Evolutionary conservation across 1,139 yeast genomes (phyloP).

Genomic region (Zygoascus sp.): DNA sequence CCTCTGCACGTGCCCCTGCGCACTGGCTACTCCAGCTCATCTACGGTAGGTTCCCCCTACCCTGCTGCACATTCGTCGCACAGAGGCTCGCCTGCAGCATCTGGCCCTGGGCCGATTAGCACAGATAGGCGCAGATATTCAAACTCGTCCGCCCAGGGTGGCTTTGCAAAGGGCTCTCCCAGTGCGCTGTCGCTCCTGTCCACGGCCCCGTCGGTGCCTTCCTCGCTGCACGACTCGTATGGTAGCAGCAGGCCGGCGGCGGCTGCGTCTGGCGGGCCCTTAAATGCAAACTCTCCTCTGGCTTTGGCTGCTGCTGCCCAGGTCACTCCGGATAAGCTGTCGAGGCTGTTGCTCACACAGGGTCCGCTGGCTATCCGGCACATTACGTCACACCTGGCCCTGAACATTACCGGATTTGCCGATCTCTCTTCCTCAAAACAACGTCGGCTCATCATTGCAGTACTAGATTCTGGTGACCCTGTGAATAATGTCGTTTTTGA

Average conservation of each 20-base stretch:
- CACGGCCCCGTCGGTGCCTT: slow-evolving; percentile 7
- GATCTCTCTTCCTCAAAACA: slow-evolving; percentile 80
- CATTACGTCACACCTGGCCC: slow-evolving; percentile 71
- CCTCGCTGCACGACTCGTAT: slow-evolving; percentile 8
- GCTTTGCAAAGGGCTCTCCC: slow-evolving; percentile 4
- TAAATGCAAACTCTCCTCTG: slow-evolving; percentile 78
- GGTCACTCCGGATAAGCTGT: slow-evolving; percentile 76
- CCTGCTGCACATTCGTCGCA: background rate
- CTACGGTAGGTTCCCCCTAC: slow-evolving; percentile 1
- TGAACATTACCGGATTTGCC: slow-evolving; percentile 76
- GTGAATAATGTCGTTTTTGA: slow-evolving; percentile 70
- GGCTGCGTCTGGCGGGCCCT: slow-evolving; percentile 29
- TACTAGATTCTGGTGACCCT: slow-evolving; percentile 69
- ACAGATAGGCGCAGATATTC: slow-evolving; percentile 6
- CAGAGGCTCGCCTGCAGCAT: slow-evolving; percentile 8
- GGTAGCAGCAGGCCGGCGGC: background rate
- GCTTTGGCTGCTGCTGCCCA: slow-evolving; percentile 85
- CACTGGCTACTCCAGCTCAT: background rate
- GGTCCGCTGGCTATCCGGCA: slow-evolving; percentile 92
- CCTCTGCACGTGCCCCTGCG: slow-evolving; percentile 9
- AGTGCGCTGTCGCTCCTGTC: slow-evolving; percentile 6
- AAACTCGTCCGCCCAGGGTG: slow-evolving; percentile 4
- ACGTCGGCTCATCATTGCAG: slow-evolving; percentile 83
- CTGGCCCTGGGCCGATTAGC: slow-evolving; percentile 1
- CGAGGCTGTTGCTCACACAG: slow-evolving; percentile 59